Evolutionary conservation across 2,329 filamentous ascomycete genomes (phyloP).

Genomic region (Ascochyta pisi): DNA sequence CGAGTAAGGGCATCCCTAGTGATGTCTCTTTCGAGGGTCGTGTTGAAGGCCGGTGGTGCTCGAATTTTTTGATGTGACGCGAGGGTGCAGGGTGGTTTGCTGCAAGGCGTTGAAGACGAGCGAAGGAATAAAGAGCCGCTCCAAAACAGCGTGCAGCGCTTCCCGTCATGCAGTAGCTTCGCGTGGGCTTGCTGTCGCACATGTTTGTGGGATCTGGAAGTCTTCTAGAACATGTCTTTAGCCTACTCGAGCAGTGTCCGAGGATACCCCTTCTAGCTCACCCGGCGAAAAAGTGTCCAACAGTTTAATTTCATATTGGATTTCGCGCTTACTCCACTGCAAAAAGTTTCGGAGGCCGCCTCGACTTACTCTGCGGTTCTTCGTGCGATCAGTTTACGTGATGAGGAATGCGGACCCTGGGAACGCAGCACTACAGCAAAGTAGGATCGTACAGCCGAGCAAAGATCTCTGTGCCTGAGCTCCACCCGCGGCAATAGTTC

Average conservation of each 20-base stretch:
- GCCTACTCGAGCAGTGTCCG: neutral
- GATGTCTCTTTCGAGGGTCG: neutral
- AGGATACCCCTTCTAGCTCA: neutral
- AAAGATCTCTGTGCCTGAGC: constrained; percentile 1
- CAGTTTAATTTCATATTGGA: neutral
- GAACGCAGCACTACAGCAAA: neutral
- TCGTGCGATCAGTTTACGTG: constrained; percentile 5
- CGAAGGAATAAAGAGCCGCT: neutral
- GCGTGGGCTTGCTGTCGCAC: neutral
- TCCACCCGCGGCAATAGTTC: neutral
- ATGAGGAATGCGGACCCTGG: neutral
- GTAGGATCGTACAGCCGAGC: constrained; percentile 8
- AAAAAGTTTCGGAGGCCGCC: constrained; percentile 4
- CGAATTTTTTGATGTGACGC: neutral
- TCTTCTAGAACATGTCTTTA: constrained; percentile 15
- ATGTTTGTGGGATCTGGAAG: constrained; percentile 5
- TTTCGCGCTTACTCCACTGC: neutral
- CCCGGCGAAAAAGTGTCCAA: neutral
- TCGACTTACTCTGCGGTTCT: neutral
- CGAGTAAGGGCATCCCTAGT: constrained; percentile 1
- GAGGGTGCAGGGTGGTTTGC: neutral
- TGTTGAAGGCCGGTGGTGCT: neutral
- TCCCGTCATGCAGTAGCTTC: constrained; percentile 14
- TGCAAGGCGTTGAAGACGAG: neutral
- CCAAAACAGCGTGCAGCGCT: neutral